A percentile compares a stretch with the other conserved stretches of the same genome.
These are phyloP conservation scores for Gossypium gossypioides DNA, from an alignment of 441 rosid genomes.

Conservation along the genomic window DNA sequence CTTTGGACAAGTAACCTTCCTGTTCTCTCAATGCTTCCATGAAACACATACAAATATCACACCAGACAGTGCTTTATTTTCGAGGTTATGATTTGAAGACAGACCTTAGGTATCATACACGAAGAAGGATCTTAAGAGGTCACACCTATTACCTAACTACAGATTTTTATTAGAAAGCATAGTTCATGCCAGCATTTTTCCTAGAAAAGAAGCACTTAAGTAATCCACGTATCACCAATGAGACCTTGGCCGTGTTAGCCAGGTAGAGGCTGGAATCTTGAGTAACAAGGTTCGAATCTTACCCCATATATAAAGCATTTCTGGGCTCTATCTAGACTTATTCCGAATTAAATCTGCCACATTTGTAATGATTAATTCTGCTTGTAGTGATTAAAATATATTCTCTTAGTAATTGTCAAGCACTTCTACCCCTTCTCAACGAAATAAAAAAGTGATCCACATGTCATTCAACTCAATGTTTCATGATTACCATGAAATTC, in stretches of 20 bases:
- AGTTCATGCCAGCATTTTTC: background rate
- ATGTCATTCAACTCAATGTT: background rate
- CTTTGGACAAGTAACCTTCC: background rate
- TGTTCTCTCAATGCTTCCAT: background rate
- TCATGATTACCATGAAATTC: background rate
- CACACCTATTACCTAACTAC: background rate
- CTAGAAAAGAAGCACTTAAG: background rate
- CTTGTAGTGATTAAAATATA: no score
- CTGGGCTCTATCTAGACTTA: no score
- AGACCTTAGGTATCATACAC: background rate
- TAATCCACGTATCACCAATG: no score
- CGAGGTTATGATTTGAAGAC: background rate
- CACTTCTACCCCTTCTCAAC: background rate
- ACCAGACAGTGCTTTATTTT: background rate
- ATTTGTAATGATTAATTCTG: no score
- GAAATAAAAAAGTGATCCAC: background rate
- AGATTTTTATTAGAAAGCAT: background rate
- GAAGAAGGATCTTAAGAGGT: background rate
- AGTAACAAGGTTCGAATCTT: no score
- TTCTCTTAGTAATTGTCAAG: background rate
- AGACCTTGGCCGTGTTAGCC: no score
- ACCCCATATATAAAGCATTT: no score
- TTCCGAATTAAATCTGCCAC: no score
- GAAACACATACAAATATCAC: background rate
- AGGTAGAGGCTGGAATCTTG: no score